Percentiles rank a stretch among this genome's conserved stretches.
Conservation (phyloP, 2,329 filamentous ascomycete species). For the Geosmithia flava region DNA sequence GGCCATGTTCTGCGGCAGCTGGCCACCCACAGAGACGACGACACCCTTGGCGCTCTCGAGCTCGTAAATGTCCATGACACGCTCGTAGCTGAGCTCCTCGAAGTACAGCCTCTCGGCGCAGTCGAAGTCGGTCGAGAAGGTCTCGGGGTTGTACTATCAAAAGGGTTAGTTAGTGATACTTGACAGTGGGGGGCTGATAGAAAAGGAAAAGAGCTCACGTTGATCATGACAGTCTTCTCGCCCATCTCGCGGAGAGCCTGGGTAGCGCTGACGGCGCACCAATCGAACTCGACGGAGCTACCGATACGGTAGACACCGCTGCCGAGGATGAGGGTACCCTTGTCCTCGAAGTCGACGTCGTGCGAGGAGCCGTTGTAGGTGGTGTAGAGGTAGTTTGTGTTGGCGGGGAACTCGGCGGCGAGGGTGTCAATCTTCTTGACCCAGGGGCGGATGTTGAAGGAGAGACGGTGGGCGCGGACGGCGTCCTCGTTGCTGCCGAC, state of each 20-base stretch:
- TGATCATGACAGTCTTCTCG: conserved; percentile 98
- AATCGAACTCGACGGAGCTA: conserved; percentile 96
- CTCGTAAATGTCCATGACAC: conserved; percentile 98
- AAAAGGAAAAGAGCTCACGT: conserved; percentile 33
- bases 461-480: conserved; percentile 72
- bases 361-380: conserved; percentile 95
- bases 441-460: conserved; percentile 84
- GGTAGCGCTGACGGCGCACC: conserved; percentile 89
- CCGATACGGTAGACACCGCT: conserved; percentile 97
- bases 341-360: conserved; percentile 88
- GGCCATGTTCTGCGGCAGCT: conserved; percentile 95
- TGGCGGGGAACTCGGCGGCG: conserved; percentile 88
- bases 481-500: conserved; percentile 81
- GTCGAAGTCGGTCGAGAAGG: conserved; percentile 74
- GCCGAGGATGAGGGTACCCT: conserved; percentile 79
- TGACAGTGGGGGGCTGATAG: conserved; percentile 1
- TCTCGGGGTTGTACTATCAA: conserved; percentile 61
- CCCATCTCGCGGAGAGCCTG: conserved; percentile 73
- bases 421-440: conserved; percentile 98
- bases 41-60: conserved; percentile 76
- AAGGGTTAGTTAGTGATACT: too few species aligned
- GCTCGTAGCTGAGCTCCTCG: conserved; percentile 91
- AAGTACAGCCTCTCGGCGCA: conserved; percentile 89
- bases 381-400: conserved; percentile 94
- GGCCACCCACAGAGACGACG: conserved; percentile 90